Base-by-base conservation (phyloP, 169 alveolate species). In the Cryptosporidium xiaoi region DNA sequence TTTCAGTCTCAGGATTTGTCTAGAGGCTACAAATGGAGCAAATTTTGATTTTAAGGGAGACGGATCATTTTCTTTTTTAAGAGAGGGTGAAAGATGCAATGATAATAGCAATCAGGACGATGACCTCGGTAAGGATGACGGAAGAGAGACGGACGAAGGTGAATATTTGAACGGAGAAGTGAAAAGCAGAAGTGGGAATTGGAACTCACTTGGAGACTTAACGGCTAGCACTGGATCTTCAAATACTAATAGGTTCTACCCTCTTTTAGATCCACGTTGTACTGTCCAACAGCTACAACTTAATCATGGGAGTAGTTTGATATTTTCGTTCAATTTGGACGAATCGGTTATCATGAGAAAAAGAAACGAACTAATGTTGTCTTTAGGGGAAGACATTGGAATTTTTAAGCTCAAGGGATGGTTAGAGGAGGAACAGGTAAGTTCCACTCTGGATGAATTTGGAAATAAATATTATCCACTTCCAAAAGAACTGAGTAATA, bases 251-350 rank as follows among this genome's bases (percentile, higher is more conserved):
- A 34, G 44, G 24, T 48, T 24, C 2, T 77, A 58, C 50, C 87
- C 87, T 7, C 46, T 77, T 15, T 27, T 77, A 36, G 87, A 77
- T 34, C 87, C 87, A 0, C 87, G 87, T 13, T 46, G 62, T 29
- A 77, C 77, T 2, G 34, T 77, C 34, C 69, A 77, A 12, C 87
- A 77, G 34, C 64, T 77, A 7, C 87, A 60, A 20, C 48, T 77
- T n/a, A 7, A 51, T 6, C 58, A 77, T 29, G 87, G 87, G 0
- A 58, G 77, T 10, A 58, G 87, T 48, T 48, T 77, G 53, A 77
- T 77, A 46, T 77, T 77, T 29, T 77, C 87, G 15, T 15, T 20
- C 24, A 77, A 77, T 34, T 27, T 77, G 36, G 71, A 77, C 0
- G 87, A 77, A 24, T 40, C 77, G 8, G 87, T 77, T 44, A 60